phyloP scores from a whole-genome alignment of 352 stramenopile species.

The Phytophthora cactorum region DNA sequence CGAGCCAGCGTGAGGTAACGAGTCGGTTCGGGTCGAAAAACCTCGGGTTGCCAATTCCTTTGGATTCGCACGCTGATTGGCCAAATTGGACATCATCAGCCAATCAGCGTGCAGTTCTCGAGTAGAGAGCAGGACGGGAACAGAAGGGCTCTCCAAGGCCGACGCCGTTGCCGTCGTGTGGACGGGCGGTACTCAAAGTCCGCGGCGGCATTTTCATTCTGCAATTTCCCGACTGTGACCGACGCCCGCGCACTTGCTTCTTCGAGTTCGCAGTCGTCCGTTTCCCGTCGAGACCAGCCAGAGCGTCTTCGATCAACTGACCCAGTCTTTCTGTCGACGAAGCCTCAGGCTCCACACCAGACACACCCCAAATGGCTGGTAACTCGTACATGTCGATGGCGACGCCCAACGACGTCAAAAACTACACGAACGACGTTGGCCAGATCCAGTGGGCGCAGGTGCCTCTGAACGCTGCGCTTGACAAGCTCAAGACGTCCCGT shows the following conservation, averaged over 20 bases:
- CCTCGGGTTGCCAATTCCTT: not conserved
- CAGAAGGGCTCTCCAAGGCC: not conserved
- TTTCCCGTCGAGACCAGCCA: slow-evolving; percentile 28
- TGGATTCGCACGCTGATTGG: slow-evolving; percentile 16
- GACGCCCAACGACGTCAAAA: slow-evolving; percentile 80
- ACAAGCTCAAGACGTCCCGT: slow-evolving; percentile 81
- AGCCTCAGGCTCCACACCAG: slow-evolving; percentile 29
- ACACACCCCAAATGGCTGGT: slow-evolving; percentile 56
- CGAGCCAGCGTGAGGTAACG: slow-evolving; percentile 28
- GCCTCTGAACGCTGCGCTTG: slow-evolving; percentile 78
- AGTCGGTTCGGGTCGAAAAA: slow-evolving; percentile 30
- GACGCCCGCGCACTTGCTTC: slow-evolving; percentile 25
- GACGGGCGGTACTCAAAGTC: slow-evolving; percentile 18
- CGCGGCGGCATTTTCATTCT: slow-evolving; percentile 48
- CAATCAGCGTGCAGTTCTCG: slow-evolving; percentile 17
- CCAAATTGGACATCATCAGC: not conserved
- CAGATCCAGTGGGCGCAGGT: slow-evolving; percentile 80
- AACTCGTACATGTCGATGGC: slow-evolving; percentile 83
- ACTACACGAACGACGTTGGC: slow-evolving; percentile 80
- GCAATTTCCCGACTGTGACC: slow-evolving; percentile 67
- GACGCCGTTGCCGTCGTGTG: slow-evolving; percentile 18
- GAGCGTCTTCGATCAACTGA: slow-evolving; percentile 22
- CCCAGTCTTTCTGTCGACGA: slow-evolving; percentile 17
- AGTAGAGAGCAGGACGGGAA: slow-evolving; percentile 9
- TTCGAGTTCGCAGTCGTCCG: slow-evolving; percentile 24